These are phyloP conservation scores for Sugiyamaella lignohabitans DNA, from an alignment of 805 yeast species.

Conservation along the genomic window DNA sequence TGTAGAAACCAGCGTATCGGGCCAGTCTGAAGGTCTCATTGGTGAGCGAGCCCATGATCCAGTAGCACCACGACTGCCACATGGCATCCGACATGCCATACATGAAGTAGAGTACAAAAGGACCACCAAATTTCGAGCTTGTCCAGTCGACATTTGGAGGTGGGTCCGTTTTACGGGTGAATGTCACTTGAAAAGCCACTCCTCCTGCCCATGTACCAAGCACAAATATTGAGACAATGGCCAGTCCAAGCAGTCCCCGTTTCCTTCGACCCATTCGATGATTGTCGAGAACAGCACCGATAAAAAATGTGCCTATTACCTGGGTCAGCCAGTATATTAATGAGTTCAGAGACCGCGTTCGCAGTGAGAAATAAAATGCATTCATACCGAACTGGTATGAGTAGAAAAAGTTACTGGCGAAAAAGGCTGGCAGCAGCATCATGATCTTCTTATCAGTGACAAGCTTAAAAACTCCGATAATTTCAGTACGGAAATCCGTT, in stretches of 20 bases:
- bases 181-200: slow-evolving; percentile 19
- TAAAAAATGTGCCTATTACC: slow-evolving; percentile 46
- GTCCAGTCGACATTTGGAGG: slow-evolving; percentile 34
- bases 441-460: slow-evolving; percentile 38
- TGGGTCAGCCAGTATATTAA: slow-evolving; percentile 48
- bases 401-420: slow-evolving; percentile 52
- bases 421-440: slow-evolving; percentile 48
- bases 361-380: slow-evolving; percentile 45
- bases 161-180: slow-evolving; percentile 13
- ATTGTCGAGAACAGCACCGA: slow-evolving; percentile 44
- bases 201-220: slow-evolving; percentile 40
- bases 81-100: slow-evolving; percentile 43
- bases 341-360: slow-evolving; percentile 52
- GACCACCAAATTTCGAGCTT: slow-evolving; percentile 40
- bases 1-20: slow-evolving; percentile 43
- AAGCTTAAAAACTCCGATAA: slow-evolving; percentile 34
- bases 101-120: slow-evolving; percentile 45
- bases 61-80: slow-evolving; percentile 41
- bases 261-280: slow-evolving; percentile 34
- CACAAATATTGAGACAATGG: slow-evolving; percentile 38
- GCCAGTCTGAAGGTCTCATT: slow-evolving; percentile 43
- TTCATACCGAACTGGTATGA: slow-evolving; percentile 51
- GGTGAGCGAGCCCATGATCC: slow-evolving; percentile 42
- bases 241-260: slow-evolving; percentile 45
- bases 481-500: slow-evolving; percentile 35